These are phyloP conservation scores for Raffaelea ambrosiae DNA, from an alignment of 2,329 filamentous ascomycete species.

Conservation along the genomic window DNA sequence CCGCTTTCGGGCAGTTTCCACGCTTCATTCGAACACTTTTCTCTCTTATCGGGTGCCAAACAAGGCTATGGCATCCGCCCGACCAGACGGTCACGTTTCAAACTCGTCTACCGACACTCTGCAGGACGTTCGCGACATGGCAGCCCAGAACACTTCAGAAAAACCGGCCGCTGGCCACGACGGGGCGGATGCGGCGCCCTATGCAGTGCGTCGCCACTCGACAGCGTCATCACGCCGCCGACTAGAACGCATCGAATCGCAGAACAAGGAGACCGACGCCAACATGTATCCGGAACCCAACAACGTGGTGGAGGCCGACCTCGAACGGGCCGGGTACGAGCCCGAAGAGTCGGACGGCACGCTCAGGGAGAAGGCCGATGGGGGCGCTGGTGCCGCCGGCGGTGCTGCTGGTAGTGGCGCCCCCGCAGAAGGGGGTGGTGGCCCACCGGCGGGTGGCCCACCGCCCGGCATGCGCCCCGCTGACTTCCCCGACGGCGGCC, in stretches of 20 bases:
- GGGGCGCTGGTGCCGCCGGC: neutral
- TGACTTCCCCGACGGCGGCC: slow-evolving; percentile 44
- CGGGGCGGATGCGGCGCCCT: slow-evolving; percentile 1
- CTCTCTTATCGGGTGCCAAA: too few relatives aligned
- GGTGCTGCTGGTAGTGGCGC: too few relatives aligned
- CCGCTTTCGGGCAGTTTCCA: too few relatives aligned
- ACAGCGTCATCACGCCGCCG: slow-evolving; percentile 6
- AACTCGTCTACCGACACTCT: neutral
- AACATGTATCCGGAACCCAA: slow-evolving; percentile 23
- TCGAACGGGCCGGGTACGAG: slow-evolving; percentile 22
- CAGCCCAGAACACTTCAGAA: neutral
- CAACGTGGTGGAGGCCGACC: slow-evolving; percentile 21
- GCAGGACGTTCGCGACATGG: neutral
- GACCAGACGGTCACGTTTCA: neutral
- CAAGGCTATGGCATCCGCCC: too few relatives aligned
- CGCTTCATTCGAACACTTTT: too few relatives aligned
- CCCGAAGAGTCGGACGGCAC: slow-evolving; percentile 1
- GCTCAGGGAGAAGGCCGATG: too few relatives aligned
- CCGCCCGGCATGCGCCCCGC: slow-evolving; percentile 26
- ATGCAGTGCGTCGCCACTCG: slow-evolving; percentile 2
- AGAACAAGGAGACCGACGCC: slow-evolving; percentile 24
- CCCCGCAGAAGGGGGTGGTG: too few relatives aligned
- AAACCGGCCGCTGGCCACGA: neutral
- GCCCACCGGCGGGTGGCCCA: neutral
- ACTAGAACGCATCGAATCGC: slow-evolving; percentile 21